These are phyloP conservation scores for Aureobasidium sp. DNA, from an alignment of 2,329 filamentous ascomycete genomes.

Conservation along the genomic window DNA sequence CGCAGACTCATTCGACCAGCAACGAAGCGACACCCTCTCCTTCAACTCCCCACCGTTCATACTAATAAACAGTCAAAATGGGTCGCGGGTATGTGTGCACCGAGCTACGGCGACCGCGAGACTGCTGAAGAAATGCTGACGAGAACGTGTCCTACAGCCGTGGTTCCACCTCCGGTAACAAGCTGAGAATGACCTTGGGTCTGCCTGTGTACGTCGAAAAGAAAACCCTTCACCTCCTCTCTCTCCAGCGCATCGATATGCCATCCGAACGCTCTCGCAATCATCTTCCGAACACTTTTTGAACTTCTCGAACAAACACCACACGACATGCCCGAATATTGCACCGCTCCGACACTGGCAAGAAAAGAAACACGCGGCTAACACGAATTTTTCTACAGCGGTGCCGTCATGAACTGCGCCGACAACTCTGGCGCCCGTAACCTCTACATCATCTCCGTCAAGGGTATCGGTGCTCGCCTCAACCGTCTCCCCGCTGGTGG, in stretches of 20 bases:
- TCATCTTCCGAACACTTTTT: not conserved
- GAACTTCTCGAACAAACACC: not conserved
- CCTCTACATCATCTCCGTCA: conserved; percentile 99
- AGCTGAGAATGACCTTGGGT: conserved; percentile 99
- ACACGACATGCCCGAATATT: not conserved
- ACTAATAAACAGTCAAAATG: conserved; percentile 28
- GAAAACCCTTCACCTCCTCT: not conserved
- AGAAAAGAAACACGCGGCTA: not conserved
- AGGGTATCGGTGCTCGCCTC: conserved; percentile 93
- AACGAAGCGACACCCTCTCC: conserved; percentile 14
- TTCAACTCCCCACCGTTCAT: conserved; percentile 11
- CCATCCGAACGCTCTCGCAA: conserved; percentile 1
- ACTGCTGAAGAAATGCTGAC: conserved; percentile 6
- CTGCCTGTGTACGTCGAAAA: conserved; percentile 83
- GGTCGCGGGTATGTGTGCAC: conserved; percentile 30
- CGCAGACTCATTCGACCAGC: conserved; percentile 10
- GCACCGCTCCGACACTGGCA: not conserved
- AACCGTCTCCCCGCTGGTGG: conserved; percentile 96
- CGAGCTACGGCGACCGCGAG: conserved; percentile 15
- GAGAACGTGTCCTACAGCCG: conserved; percentile 35
- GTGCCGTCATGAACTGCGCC: conserved; percentile 99
- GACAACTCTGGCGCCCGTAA: conserved; percentile 98
- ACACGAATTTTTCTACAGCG: conserved; percentile 45
- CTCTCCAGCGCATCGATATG: conserved; percentile 1
- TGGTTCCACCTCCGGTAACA: conserved; percentile 95